These are phyloP conservation scores for Paramecium bursaria DNA, from an alignment of 73 alveolate species.

Conservation along the genomic window DNA sequence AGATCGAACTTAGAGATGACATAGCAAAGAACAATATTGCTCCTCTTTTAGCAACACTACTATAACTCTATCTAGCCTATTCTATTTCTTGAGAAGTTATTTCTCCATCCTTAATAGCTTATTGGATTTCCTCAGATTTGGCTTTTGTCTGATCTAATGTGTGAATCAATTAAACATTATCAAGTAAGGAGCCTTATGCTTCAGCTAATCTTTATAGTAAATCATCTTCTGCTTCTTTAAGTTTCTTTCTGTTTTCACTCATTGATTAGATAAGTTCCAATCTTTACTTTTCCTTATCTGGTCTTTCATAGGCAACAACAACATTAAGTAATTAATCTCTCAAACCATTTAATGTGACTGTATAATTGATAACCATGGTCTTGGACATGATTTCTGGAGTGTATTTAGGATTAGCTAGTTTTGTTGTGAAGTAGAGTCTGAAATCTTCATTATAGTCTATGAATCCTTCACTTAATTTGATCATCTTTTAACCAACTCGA, in stretches of 20 bases:
- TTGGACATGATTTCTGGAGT: conserved; percentile 99
- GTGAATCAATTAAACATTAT: conserved; percentile 94
- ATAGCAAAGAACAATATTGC: conserved; percentile 99
- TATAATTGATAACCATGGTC: conserved; percentile 98
- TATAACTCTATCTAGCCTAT: conserved; percentile 88
- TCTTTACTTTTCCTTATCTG: conserved; percentile 97
- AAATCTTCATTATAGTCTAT: conserved; percentile 93
- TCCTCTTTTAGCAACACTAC: conserved; percentile 98
- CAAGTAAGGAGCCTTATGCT: conserved; percentile 96
- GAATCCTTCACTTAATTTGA: conserved; percentile 83
- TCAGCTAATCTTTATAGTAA: conserved; percentile 70
- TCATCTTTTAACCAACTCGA: conserved; percentile 90
- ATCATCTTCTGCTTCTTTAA: conserved; percentile 93
- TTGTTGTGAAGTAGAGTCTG: conserved; percentile 96
- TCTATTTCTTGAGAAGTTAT: conserved; percentile 96
- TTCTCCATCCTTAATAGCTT: conserved; percentile 95
- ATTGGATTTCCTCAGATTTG: conserved; percentile 95
- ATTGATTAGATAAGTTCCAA: conserved; percentile 94
- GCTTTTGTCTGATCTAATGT: conserved; percentile 97
- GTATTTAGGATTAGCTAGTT: conserved; percentile 98
- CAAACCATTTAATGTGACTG: conserved; percentile 97
- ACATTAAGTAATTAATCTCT: conserved; percentile 98
- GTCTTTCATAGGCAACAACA: conserved; percentile 98
- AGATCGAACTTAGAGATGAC: conserved; percentile 97
- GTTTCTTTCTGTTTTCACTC: conserved; percentile 93